phyloP scores from a whole-genome alignment of 352 stramenopile species.

The Globisporangium cylindrosporum region DNA sequence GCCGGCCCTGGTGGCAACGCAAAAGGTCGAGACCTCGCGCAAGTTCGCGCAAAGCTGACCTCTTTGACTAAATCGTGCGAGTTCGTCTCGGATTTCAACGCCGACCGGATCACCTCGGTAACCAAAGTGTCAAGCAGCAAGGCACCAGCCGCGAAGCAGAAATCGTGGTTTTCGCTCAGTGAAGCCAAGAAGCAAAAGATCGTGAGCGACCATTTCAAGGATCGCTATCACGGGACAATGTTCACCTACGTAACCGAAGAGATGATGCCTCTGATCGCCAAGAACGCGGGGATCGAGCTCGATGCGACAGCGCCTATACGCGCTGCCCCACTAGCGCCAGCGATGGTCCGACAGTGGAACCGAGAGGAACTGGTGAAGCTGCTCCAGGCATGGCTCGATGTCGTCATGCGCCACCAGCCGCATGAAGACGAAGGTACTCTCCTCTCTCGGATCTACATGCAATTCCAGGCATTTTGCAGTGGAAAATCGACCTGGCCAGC shows the following conservation, averaged over 20 bases:
- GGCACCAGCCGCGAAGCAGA: neutral
- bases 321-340: neutral
- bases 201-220: neutral
- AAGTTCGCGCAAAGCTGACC: neutral
- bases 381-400: neutral
- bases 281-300: neutral
- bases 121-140: neutral
- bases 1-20: neutral
- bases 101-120: neutral
- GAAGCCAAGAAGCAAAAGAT: neutral
- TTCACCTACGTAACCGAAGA: constrained; percentile 2
- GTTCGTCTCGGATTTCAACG: neutral
- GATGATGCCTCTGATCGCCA: neutral
- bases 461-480: neutral
- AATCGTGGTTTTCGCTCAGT: neutral
- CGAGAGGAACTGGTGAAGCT: neutral
- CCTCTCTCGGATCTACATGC: neutral
- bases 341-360: neutral
- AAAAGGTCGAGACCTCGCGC: neutral
- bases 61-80: neutral
- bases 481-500: neutral
- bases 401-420: neutral
- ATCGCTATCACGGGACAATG: neutral
- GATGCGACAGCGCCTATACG: neutral
- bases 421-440: neutral